Base-by-base conservation (phyloP, 768 basidiomycete species). In the Tricholoma bakamatsutake region DNA sequence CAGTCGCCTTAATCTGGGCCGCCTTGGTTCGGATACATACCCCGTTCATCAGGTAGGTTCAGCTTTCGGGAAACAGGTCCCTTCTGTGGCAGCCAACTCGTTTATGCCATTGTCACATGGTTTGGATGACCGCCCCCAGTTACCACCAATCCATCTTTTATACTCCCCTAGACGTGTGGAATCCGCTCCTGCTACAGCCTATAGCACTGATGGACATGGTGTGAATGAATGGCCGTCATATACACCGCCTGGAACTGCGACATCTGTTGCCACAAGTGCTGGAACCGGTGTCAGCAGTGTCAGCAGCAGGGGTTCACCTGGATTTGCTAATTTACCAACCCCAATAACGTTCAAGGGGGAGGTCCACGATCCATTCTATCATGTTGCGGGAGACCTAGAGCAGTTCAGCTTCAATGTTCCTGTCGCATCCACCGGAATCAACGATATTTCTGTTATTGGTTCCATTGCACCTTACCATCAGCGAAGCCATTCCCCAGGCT, bases 241-340 rank as follows among this genome's bases (percentile, higher is more conserved):
- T 59, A 85, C 83, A 0, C 84, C 84, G 28, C 84, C 84, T 1
- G 75, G 81, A 1, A 85, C 83, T 5, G 76, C 74, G 1, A 75
- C 75, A 8, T 83, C 83, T 5, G 69, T 76, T 17, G 72, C 77
- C 17, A 73, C 76, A 0, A 79, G 77, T 58, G 73, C 74, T 4
- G 71, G 76, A 21, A 73, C 76, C 21, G 72, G 71, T 10, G 60
- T 73, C 21, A 77, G 76, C 57, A 48, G 46, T 31, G 66, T 71
- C 11, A 76, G 75, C 55, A 68, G 72, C 13, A 62, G 71, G 60
- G 76, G 66, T 33, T 79, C 71, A n/a, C 79, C 71, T 28, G 71
- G 67, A 53, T 82, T 76, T 61, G 67, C 67, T 30, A 67, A 68
- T 30, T 67, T 76, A 67, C 62, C 58, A 37, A 55, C 62, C 52